phyloP scores from a whole-genome alignment of 1,284 basidiomycete species.

The Entoloma clypeatum region DNA sequence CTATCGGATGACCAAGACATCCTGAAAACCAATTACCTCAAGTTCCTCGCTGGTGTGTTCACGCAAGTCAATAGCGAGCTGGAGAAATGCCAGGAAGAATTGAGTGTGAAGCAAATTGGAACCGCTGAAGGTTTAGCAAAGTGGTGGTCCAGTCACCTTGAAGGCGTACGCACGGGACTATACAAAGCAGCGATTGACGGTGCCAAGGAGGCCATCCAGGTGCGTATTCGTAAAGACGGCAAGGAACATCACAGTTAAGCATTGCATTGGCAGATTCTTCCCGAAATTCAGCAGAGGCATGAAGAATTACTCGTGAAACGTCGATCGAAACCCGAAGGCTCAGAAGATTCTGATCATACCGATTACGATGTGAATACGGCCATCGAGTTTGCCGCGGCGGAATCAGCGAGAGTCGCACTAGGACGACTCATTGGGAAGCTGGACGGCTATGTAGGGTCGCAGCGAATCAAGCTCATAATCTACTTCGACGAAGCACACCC shows the following conservation, averaged over 20 bases:
- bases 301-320: neutral
- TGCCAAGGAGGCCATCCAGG: neutral
- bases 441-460: neutral
- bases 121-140: neutral
- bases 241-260: constrained; percentile 2
- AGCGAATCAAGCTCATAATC: constrained; percentile 2
- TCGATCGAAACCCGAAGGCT: neutral
- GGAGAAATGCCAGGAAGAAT: neutral
- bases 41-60: neutral
- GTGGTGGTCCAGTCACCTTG: constrained; percentile 3
- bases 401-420: constrained; percentile 1
- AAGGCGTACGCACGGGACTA: neutral
- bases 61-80: neutral
- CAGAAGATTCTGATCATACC: neutral
- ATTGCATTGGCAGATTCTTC: constrained; percentile 2
- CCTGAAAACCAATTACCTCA: constrained; percentile 2
- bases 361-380: neutral
- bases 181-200: constrained; percentile 2
- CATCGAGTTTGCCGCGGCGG: constrained; percentile 2
- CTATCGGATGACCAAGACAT: constrained; percentile 1
- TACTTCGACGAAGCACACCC: constrained; percentile 4
- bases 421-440: neutral
- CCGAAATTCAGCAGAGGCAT: constrained; percentile 1
- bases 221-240: neutral
- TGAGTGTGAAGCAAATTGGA: constrained; percentile 1